Conservation (phyloP, 306 rosid genomes). For the Albizia julibrissin region DNA sequence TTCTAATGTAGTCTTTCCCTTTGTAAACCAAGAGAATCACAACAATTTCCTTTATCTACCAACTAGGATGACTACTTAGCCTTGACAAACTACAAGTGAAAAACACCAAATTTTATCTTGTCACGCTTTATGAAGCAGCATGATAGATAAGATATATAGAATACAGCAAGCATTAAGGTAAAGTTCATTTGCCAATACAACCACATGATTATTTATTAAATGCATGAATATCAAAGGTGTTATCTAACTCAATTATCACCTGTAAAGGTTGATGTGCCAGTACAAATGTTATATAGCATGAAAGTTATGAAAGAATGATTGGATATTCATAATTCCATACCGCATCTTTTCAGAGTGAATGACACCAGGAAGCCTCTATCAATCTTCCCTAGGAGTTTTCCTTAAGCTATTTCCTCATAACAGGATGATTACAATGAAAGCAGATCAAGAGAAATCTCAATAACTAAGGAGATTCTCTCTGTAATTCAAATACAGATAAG, state of each 20-base stretch:
- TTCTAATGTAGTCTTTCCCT: too few relatives aligned
- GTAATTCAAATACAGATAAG: background rate
- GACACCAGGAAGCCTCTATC: background rate
- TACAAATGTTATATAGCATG: background rate
- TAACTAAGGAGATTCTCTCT: background rate
- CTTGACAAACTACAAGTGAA: background rate
- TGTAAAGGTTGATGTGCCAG: background rate
- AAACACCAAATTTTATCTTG: background rate
- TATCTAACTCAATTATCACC: background rate
- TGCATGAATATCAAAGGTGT: background rate
- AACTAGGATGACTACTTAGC: background rate
- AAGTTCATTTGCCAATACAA: background rate
- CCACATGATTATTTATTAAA: background rate
- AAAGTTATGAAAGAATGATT: background rate
- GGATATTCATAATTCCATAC: background rate
- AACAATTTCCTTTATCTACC: background rate
- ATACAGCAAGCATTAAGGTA: background rate
- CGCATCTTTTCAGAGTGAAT: background rate
- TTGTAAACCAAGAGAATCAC: background rate
- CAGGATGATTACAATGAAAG: background rate
- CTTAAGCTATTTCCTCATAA: background rate
- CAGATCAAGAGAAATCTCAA: background rate
- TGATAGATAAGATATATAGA: background rate
- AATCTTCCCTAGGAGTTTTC: background rate
- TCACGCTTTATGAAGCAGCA: background rate